These are phyloP conservation scores for Colletotrichum limetticola DNA, from an alignment of 2,329 filamentous ascomycete genomes.

Conservation along the genomic window DNA sequence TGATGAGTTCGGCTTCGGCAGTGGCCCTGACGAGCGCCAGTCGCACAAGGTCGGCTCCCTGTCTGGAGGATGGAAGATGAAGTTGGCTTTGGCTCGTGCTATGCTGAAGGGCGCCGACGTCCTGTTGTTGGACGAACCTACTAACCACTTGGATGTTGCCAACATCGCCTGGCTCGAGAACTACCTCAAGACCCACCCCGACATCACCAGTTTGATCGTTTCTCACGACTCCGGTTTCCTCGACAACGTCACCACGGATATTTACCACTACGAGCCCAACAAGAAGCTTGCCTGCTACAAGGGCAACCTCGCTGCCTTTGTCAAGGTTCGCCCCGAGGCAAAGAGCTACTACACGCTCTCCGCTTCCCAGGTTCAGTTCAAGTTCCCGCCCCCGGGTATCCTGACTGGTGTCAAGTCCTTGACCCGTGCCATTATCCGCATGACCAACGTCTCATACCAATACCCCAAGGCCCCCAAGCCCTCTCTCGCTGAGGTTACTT, in stretches of 20 bases:
- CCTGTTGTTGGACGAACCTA: constrained; percentile 95
- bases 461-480: constrained; percentile 92
- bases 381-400: constrained; percentile 96
- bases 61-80: constrained; percentile 99
- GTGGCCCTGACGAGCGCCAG: constrained; percentile 89
- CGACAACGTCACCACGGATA: constrained; percentile 97
- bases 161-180: constrained; percentile 97
- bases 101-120: constrained; percentile 99
- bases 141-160: constrained; percentile 95
- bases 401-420: constrained; percentile 94
- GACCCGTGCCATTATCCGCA: constrained; percentile 93
- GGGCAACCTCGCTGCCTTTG: constrained; percentile 85
- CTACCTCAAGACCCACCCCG: constrained; percentile 94
- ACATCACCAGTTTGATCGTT: constrained; percentile 97
- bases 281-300: constrained; percentile 94
- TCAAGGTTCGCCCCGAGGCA: constrained; percentile 89
- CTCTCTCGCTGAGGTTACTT: constrained; percentile 88
- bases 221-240: constrained; percentile 98
- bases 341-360: constrained; percentile 99
- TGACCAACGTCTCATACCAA: constrained; percentile 91
- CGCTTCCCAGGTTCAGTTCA: constrained; percentile 90
- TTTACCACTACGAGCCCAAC: constrained; percentile 95
- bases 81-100: constrained; percentile 92
- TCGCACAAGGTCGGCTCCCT: constrained; percentile 91
- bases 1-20: constrained; percentile 91